Percentiles rank a stretch among this genome's conserved stretches.
Evolutionary conservation across 2,329 filamentous ascomycete genomes (phyloP).

Genomic region (Nemania abortiva): DNA sequence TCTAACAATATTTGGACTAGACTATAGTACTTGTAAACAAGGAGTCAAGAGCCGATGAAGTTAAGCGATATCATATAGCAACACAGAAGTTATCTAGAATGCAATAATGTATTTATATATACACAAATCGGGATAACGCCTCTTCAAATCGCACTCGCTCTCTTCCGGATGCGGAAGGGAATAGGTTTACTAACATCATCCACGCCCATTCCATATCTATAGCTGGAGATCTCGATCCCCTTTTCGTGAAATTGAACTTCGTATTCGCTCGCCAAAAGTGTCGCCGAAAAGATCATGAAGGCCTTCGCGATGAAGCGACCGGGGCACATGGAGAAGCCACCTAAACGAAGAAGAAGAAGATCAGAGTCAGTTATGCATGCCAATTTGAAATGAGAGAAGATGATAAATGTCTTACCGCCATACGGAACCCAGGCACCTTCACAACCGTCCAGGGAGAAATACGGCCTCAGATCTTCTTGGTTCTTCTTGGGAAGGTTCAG

Average conservation of each 20-base stretch:
- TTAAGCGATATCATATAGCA: too few relatives aligned
- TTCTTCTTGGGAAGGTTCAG: conserved; percentile 22
- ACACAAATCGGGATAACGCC: conserved; percentile 14
- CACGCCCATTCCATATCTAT: conserved; percentile 40
- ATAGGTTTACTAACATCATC: conserved; percentile 36
- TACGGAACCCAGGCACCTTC: conserved; percentile 42
- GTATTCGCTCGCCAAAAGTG: conserved; percentile 29
- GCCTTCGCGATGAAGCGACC: conserved; percentile 39
- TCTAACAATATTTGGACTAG: too few relatives aligned
- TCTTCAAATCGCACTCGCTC: conserved; percentile 12
- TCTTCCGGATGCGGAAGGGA: conserved; percentile 38
- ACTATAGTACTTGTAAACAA: too few relatives aligned
- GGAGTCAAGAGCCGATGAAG: too few relatives aligned
- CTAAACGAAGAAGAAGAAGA: conserved; percentile 13
- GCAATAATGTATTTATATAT: background rate
- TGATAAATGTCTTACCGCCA: conserved; percentile 36
- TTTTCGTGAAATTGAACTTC: conserved; percentile 37
- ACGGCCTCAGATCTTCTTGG: conserved; percentile 29
- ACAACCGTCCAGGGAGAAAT: conserved; percentile 38
- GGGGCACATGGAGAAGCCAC: conserved; percentile 39
- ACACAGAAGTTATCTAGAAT: too few relatives aligned
- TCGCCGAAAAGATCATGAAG: conserved; percentile 35
- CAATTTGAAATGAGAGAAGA: background rate
- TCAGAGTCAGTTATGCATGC: background rate
- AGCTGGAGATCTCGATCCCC: conserved; percentile 24